Conservation (phyloP, 2,329 filamentous ascomycete species). For the Ustilaginoidea virens region DNA sequence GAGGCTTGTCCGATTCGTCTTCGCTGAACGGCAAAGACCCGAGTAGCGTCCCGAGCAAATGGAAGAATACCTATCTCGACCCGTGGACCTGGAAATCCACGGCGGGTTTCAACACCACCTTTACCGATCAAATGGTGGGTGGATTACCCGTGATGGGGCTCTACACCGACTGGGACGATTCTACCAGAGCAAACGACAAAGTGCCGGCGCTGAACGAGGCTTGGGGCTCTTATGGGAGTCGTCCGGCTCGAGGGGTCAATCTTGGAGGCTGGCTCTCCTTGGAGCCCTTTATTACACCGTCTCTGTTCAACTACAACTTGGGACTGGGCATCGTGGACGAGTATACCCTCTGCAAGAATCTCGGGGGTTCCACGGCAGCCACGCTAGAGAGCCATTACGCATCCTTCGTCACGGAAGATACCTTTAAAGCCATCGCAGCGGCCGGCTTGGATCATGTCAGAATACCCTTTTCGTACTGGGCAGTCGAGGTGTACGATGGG, state of each 20-base stretch:
- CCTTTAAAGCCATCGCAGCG: conserved; percentile 68
- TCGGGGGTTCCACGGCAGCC: conserved; percentile 50
- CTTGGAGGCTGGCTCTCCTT: conserved; percentile 87
- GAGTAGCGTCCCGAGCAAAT: conserved; percentile 45
- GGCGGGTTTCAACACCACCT: conserved; percentile 83
- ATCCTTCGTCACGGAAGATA: conserved; percentile 69
- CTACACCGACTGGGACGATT: conserved; percentile 74
- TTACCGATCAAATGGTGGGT: conserved; percentile 71
- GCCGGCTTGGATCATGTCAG: conserved; percentile 95
- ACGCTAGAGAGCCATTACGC: conserved; percentile 87
- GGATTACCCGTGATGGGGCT: conserved; percentile 86
- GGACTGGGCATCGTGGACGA: conserved; percentile 65
- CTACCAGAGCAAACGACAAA: conserved; percentile 57
- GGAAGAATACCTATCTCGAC: conserved; percentile 64
- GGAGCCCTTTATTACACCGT: conserved; percentile 92
- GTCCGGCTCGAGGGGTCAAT: conserved; percentile 79
- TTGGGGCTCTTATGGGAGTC: conserved; percentile 63
- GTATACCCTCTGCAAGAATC: conserved; percentile 57
- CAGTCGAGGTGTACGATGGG: conserved; percentile 65
- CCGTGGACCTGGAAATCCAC: conserved; percentile 89
- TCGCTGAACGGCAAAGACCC: conserved; percentile 35
- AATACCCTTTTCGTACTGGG: conserved; percentile 93
- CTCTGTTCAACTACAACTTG: conserved; percentile 60
- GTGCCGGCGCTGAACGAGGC: conserved; percentile 61
- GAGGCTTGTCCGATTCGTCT: conserved; percentile 14